Conservation (phyloP, 306 rosid species). For the Mimosa bimucronata region DNA sequence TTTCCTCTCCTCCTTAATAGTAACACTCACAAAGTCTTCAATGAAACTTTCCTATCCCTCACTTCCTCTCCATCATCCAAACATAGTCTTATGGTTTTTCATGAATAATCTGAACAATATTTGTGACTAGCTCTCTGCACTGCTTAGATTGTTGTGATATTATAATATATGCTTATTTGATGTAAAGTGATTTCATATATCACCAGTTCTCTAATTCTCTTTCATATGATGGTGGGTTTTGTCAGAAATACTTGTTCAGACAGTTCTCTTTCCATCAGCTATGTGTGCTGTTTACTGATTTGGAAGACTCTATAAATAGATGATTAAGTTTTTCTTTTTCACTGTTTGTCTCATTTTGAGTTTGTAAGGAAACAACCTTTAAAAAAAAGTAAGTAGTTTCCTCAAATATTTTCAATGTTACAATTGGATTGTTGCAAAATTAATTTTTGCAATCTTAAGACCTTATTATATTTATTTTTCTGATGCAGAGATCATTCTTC, state of each 20-base stretch:
- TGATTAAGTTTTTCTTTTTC: not conserved
- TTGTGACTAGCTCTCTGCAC: not conserved
- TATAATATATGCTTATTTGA: not conserved
- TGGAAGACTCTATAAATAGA: not conserved
- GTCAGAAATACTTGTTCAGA: slow-evolving; percentile 5
- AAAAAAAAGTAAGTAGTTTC: not conserved
- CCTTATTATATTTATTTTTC: slow-evolving; percentile 32
- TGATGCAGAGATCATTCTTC: slow-evolving; percentile 73
- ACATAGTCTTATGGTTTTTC: not conserved
- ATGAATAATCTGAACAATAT: slow-evolving; percentile 7
- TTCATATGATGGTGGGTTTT: slow-evolving; percentile 2
- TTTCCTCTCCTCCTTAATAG: not conserved
- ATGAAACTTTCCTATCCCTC: not conserved
- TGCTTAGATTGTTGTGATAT: slow-evolving; percentile 16
- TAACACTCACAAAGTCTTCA: not conserved
- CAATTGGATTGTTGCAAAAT: not conserved
- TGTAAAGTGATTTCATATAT: not conserved
- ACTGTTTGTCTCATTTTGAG: not conserved
- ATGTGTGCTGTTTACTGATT: not conserved
- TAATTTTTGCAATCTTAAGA: not conserved
- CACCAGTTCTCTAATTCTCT: not conserved
- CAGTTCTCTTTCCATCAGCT: slow-evolving; percentile 7
- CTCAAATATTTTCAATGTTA: not conserved
- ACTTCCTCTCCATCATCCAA: not conserved
- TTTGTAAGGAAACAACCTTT: not conserved